Evolutionary conservation across 768 basidiomycete genomes (phyloP).

Genomic region (Lactarius indigo): DNA sequence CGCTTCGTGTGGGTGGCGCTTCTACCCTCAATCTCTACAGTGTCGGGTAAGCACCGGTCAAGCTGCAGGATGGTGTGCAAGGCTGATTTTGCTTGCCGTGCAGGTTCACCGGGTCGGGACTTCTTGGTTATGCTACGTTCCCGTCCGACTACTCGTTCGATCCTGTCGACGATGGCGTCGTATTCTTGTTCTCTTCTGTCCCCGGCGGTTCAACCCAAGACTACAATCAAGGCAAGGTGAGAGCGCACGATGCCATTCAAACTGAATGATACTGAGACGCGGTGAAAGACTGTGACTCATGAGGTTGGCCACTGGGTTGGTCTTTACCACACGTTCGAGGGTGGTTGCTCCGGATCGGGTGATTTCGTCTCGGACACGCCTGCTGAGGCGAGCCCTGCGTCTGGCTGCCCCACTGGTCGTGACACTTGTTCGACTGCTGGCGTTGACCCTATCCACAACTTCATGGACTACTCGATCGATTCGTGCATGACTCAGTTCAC

Average conservation of each 20-base stretch:
- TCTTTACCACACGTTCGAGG: conserved; percentile 58
- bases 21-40: conserved; percentile 49
- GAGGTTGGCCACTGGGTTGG: conserved; percentile 63
- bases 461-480: conserved; percentile 53
- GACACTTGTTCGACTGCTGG: conserved; percentile 32
- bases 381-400: conserved; percentile 41
- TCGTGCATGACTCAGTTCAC: conserved; percentile 51
- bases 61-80: background rate
- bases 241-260: background rate
- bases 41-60: conserved; percentile 38
- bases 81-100: background rate
- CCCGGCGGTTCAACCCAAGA: conserved; percentile 40
- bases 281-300: conserved; percentile 45
- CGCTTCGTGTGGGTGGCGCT: conserved; percentile 41
- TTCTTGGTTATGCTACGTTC: conserved; percentile 55
- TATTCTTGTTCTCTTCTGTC: conserved; percentile 34
- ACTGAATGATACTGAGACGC: background rate
- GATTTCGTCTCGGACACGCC: conserved; percentile 48
- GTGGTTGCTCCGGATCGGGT: conserved; percentile 40
- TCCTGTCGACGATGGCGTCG: conserved; percentile 48
- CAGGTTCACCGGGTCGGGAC: conserved; percentile 41
- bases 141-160: conserved; percentile 40
- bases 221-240: conserved; percentile 37
- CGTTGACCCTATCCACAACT: conserved; percentile 47
- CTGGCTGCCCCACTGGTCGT: conserved; percentile 36